Evolutionary conservation across 306 rosid genomes (phyloP).

Genomic region (Glycyrrhiza uralensis): DNA sequence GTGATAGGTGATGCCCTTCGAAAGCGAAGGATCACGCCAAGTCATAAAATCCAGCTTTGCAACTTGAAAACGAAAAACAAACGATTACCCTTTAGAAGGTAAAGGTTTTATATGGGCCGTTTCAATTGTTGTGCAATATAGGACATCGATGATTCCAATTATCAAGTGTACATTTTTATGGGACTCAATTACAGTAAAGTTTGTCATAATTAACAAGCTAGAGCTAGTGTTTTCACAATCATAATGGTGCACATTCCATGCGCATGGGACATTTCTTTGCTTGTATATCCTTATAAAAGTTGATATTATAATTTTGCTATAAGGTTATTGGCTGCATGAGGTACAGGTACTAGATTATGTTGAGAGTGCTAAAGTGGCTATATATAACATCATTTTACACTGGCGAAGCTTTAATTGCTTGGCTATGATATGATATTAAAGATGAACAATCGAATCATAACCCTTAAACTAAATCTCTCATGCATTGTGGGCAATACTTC

Average conservation of each 20-base stretch:
- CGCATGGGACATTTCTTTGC: slow-evolving; percentile 7
- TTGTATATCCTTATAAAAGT: not conserved
- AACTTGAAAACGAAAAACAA: not conserved
- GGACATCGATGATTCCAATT: not conserved
- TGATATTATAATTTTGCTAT: not conserved
- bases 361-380: not conserved
- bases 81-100: not conserved
- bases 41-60: slow-evolving; percentile 23
- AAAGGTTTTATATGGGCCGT: slow-evolving; percentile 9
- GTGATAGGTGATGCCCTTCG: not conserved
- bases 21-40: slow-evolving; percentile 25
- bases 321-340: slow-evolving; percentile 11
- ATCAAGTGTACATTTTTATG: slow-evolving; percentile 1
- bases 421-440: too few species aligned
- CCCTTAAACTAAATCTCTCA: not conserved
- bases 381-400: not conserved
- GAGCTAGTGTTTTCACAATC: slow-evolving; percentile 15
- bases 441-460: slow-evolving; percentile 8
- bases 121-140: not conserved
- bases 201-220: slow-evolving; percentile 18
- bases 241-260: slow-evolving; percentile 18
- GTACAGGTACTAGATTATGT: not conserved
- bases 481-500: slow-evolving; percentile 23
- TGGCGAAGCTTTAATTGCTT: slow-evolving; percentile 7
- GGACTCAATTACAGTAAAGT: not conserved